Evolutionary conservation across 164 flowering plant genomes (phyloP), one percentile per base, ranked within the genome.

Genomic region (Sedum album): DNA sequence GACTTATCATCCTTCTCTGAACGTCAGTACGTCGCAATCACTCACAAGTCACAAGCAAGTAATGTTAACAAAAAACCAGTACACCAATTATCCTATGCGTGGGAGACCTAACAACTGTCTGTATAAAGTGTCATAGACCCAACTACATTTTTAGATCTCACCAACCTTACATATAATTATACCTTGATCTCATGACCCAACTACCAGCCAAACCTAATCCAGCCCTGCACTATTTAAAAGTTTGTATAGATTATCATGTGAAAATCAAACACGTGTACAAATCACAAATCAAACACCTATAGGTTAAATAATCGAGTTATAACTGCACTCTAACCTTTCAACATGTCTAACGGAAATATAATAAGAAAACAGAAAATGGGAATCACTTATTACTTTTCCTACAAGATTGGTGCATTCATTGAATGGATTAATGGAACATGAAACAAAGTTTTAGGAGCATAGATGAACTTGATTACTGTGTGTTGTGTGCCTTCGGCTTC

Each of bases 101-200:
- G 66, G 33, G 25, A 23, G 42, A 63, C 35, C 66, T 63, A 63
- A 63, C 42, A 63, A 63, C 41, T 63, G 42, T 63, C 23, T 38
- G 41, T 63, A 38, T 31, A 53, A 53, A 21, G 60, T 53, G 28
- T 30, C 60, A 53, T 38, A 31, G 7, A 63, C 66, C 66, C 42
- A 33, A 63, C 41, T 38, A 31, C 28, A 26, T 31, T 63, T 20
- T 42, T 36, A 63, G 42, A 15, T 63, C 66, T 28, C 31, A 66
- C 18, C 60, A 53, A 53, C 60, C 31, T 35, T 26, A 28, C 35
- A 57, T 57, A 28, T 65, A 33, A 65, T 8, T 35, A 65, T 65
- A 10, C 26, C 46, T 1, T 20, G 48, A 65, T 25, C 67, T 38
- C 42, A 65, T 33, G 67, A 65, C 67, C 46, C 67, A 65, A 65